These are phyloP conservation scores for Lasiosphaeriaceae sp. DNA, from an alignment of 495 filamentous ascomycete genomes.

Conservation along the genomic window DNA sequence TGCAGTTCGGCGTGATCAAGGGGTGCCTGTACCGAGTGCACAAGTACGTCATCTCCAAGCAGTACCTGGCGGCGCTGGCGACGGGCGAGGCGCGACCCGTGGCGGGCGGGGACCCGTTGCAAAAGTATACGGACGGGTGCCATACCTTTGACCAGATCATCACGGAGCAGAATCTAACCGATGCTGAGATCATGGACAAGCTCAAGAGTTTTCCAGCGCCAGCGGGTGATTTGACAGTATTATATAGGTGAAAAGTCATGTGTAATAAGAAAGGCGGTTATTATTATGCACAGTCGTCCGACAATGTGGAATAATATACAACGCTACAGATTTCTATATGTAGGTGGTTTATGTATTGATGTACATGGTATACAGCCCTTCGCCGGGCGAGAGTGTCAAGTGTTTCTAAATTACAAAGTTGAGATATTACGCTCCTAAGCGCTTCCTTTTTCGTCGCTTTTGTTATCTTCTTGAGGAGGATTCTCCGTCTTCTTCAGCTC, in stretches of 20 bases:
- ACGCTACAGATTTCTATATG: too few species aligned
- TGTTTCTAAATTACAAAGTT: neutral
- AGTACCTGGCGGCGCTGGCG: conserved; percentile 40
- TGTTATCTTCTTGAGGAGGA: neutral
- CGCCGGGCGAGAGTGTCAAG: too few species aligned
- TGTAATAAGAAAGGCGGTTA: too few species aligned
- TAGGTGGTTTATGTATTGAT: too few species aligned
- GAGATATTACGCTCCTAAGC: neutral
- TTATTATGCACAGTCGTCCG: too few species aligned
- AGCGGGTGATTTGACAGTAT: conserved; percentile 45
- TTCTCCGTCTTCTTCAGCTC: conserved; percentile 13
- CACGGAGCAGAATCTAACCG: conserved; percentile 63
- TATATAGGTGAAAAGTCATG: conserved; percentile 27
- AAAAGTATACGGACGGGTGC: conserved; percentile 71
- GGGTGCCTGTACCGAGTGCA: conserved; percentile 92
- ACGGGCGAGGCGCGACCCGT: conserved; percentile 33
- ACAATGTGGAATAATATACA: too few species aligned
- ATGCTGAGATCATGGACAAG: conserved; percentile 53
- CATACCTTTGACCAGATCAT: conserved; percentile 90
- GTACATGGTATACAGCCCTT: too few species aligned
- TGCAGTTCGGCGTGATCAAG: conserved; percentile 95
- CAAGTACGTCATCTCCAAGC: conserved; percentile 73
- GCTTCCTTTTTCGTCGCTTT: neutral
- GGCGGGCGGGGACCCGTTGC: conserved; percentile 43
- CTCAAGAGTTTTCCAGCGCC: conserved; percentile 38